Evolutionary conservation across 768 basidiomycete species (phyloP), one percentile per base, ranked within the genome.

Genomic region (Dendrothele bispora): DNA sequence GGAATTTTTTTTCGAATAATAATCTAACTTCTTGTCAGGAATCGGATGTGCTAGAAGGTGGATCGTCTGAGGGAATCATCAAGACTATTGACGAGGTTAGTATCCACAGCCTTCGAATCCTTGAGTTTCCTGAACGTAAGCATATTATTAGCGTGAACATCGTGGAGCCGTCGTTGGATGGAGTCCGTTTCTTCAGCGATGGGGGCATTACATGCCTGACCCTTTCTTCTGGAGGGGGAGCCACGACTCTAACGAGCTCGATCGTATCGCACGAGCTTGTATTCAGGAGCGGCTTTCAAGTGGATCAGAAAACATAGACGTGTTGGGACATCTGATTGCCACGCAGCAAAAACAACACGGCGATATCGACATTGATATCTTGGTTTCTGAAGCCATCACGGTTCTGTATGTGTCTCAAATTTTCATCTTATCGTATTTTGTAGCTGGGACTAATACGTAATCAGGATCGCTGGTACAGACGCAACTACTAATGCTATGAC

Each of bases 401-500:
- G 53, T 65, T 36, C 54, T 64, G 64, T 65, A 37, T 21, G 65
- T 56, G 14, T 42, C 8, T 20, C 34, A 41, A 25, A 36, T 26
- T 44, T 2, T 41, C 7, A 10, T n/a, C 36, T 25, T 43, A 22
- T 12, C 21, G 5, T 7, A 29, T 25, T 14, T 39, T 11, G 25
- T 7, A 21, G n/a, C 28, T 37, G 32, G 17, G 22, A 18, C 27
- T 11, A 32, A 21, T n/a, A 37, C 24, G 12, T 44, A 7, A 36
- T 30, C 39, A 68, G 67, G 8, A 66, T 65, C 46, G 67, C 67
- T 7, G 68, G 68, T 2, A 65, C 65, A 14, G 66, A 68, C 49
- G 66, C 66, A 7, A 65, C 65, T 12, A 63, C 68, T 1, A 70
- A 60, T 43, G 62, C 63, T 8, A 54, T 61, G 11, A 56, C 64